Evolutionary conservation across 257 asterid genomes (phyloP).

Genomic region (Nicotiana paniculata): DNA sequence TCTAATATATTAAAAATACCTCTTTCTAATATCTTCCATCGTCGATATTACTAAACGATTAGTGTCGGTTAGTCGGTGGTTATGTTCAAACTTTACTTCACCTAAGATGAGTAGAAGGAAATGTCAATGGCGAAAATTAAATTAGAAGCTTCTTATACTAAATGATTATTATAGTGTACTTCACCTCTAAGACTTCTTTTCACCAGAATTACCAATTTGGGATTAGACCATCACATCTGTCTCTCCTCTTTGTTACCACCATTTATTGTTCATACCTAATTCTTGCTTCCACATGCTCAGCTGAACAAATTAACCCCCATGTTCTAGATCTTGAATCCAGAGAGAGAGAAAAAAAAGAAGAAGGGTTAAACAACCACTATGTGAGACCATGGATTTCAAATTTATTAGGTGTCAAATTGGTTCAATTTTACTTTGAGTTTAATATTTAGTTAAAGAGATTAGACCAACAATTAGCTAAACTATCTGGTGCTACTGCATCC

Average conservation of each 20-base stretch:
- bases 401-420: neutral
- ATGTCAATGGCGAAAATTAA: neutral
- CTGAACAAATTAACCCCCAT: neutral
- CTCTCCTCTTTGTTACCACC: neutral
- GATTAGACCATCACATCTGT: neutral
- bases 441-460: neutral
- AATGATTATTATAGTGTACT: neutral
- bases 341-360: too few species aligned
- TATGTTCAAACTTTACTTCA: too few species aligned
- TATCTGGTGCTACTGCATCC: neutral
- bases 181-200: neutral
- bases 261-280: neutral
- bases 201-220: neutral
- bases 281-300: neutral
- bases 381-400: neutral
- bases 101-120: neutral
- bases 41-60: too few species aligned
- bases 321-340: neutral
- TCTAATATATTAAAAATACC: too few species aligned
- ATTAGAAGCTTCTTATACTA: neutral
- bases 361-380: neutral
- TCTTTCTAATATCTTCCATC: too few species aligned
- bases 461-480: neutral
- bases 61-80: too few species aligned
- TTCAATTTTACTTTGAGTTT: neutral